Base-by-base conservation (phyloP, 1,284 basidiomycete species). In the Boletus mariae region DNA sequence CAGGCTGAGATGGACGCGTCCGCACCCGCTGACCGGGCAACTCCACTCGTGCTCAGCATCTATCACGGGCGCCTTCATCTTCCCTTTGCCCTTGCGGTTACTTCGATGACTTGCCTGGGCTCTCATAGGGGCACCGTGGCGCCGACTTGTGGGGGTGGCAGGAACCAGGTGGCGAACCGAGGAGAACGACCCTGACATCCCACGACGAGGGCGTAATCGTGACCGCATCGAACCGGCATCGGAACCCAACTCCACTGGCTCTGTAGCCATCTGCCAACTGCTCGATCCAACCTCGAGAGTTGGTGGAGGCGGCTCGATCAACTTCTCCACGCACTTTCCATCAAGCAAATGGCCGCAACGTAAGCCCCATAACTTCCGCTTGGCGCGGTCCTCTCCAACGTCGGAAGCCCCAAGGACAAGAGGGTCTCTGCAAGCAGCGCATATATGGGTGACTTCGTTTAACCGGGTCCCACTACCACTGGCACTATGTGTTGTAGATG, bases 321-420 rank as follows among this genome's bases (percentile, higher is more conserved):
- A 56, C 57, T 75, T 72, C 53, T 77, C 76, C 5, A 85, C 68
- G 59, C 87, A 90, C 63, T 84, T 85, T 43, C 86, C 88, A 59
- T 90, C 88, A 2, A 90, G 75, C 60, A 90, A 69, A 62, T 90
- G 87, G 0, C 87, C 87, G 53, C 87, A 90, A 37, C 85, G 74
- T 51, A 90, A 68, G 2, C 78, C 81, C 86, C 85, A 90, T 4
- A 90, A 69, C 43, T 77, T 75, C 51, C 74, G 71, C 35, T 66
- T 68, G 43, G 71, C 71, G 23, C 62, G 66, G 41, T 68, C 73
- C 29, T 71, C 70, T 23, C 68, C 69, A n/a, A 61, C 56, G 10
- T 71, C 71, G 2, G 66, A 67, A 11, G 68, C 68, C 23, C 69
- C 70, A 13, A 75, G 61, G 25, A 84, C 64, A 4, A 89, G 73